phyloP scores from a whole-genome alignment of 176 grass and related monocot genomes.

The Chloris gayana region DNA sequence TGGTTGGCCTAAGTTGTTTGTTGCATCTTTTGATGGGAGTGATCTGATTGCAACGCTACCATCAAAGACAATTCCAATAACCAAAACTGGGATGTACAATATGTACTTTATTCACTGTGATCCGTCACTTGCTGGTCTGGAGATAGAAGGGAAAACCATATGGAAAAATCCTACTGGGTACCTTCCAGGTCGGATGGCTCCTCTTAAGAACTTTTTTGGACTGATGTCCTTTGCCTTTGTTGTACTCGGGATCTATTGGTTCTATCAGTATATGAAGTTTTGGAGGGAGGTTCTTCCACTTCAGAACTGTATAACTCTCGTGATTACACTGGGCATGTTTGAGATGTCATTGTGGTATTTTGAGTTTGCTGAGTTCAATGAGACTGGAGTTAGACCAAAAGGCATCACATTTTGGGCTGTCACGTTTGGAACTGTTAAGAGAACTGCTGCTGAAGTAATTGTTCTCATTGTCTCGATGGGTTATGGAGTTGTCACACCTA shows the following conservation, averaged over 20 bases:
- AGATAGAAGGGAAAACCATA: slow-evolving; percentile 90
- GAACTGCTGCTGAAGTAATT: slow-evolving; percentile 80
- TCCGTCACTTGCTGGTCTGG: slow-evolving; percentile 65
- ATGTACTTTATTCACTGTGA: slow-evolving; percentile 98
- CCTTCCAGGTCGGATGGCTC: slow-evolving; percentile 94
- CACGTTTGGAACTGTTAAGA: slow-evolving; percentile 89
- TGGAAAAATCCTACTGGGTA: slow-evolving; percentile 99
- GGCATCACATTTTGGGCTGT: slow-evolving; percentile 99
- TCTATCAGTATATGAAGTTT: slow-evolving; percentile 94
- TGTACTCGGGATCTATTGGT: slow-evolving; percentile 91
- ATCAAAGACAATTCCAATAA: slow-evolving; percentile 70
- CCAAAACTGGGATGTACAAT: slow-evolving; percentile 95
- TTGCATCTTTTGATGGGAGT: slow-evolving; percentile 79
- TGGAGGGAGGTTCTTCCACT: slow-evolving; percentile 97
- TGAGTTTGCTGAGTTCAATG: slow-evolving; percentile 95
- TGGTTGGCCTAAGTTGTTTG: slow-evolving; percentile 78
- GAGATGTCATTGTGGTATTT: slow-evolving; percentile 99
- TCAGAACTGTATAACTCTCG: slow-evolving; percentile 98
- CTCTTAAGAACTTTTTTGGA: slow-evolving; percentile 96
- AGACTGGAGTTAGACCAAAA: slow-evolving; percentile 80
- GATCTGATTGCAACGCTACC: slow-evolving; percentile 70
- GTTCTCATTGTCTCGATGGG: slow-evolving; percentile 97
- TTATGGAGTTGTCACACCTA: slow-evolving; percentile 92
- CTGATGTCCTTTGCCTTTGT: slow-evolving; percentile 92
- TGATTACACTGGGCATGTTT: slow-evolving; percentile 96